Percentiles rank a stretch among this genome's conserved stretches.
These are phyloP conservation scores for Phycomyces blakesleeanus DNA, from an alignment of 192 early-diverging fungal genomes.

Conservation along the genomic window DNA sequence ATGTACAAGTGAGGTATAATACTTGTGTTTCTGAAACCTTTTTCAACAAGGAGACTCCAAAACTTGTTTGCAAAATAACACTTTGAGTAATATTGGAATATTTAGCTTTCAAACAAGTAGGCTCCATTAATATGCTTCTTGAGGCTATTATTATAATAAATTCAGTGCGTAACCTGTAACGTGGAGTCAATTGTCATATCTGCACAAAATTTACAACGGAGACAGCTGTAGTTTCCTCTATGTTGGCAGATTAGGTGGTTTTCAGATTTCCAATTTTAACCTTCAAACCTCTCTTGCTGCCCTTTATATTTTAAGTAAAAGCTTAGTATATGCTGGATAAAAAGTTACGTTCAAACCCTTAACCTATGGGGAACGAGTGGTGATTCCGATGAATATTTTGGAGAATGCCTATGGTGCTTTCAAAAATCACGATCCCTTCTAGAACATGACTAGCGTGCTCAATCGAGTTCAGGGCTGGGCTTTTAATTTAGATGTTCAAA, in stretches of 20 bases:
- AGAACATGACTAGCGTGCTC: too few species aligned
- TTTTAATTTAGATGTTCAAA: too few species aligned
- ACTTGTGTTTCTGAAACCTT: slow-evolving; percentile 4
- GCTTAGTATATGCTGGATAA: slow-evolving; percentile 8
- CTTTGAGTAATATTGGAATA: slow-evolving; percentile 7
- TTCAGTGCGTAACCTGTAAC: slow-evolving; percentile 10
- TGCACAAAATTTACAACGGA: slow-evolving; percentile 17
- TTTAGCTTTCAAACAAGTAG: slow-evolving; percentile 5
- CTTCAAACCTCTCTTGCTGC: slow-evolving; percentile 7
- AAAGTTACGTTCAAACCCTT: slow-evolving; percentile 16
- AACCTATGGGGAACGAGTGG: too few species aligned
- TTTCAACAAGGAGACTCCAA: slow-evolving; percentile 12
- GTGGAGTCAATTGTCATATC: slow-evolving; percentile 13
- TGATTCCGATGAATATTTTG: too few species aligned
- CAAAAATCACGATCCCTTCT: too few species aligned
- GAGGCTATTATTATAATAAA: slow-evolving; percentile 17
- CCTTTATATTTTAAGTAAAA: slow-evolving; percentile 14
- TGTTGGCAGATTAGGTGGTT: not conserved
- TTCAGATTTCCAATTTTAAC: slow-evolving; percentile 1
- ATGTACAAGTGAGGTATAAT: slow-evolving; percentile 14
- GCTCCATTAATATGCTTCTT: slow-evolving; percentile 16
- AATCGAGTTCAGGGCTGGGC: too few species aligned
- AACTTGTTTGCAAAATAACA: slow-evolving; percentile 5
- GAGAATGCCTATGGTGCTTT: too few species aligned
- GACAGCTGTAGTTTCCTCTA: not conserved